Base-by-base conservation (phyloP, 2,329 filamentous ascomycete genomes). In the Arthrobotrys sinensis region DNA sequence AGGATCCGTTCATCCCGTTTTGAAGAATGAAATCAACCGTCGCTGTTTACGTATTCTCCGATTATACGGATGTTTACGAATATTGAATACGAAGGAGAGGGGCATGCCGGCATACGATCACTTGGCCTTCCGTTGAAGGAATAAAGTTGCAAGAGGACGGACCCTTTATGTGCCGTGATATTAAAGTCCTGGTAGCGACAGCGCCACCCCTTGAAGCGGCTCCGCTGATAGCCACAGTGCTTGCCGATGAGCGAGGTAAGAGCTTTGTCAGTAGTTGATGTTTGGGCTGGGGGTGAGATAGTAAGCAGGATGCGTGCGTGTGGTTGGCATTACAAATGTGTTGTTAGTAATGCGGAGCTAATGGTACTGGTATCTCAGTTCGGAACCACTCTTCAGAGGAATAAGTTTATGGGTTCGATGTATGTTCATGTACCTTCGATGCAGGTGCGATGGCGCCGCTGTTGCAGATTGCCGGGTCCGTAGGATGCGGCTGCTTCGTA, bases 191-290 rank as follows among this genome's bases (percentile, higher is more conserved):
- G 53, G 53, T 60, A 60, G 53, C 53, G 53, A 60, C 36, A 40
- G 36, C n/a, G 53, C 53, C 53, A 60, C 34, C 19, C 52, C 53
- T n/a, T 43, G 53, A 60, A 60, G 53, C 53, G 53, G 40, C 36
- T 60, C 8, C 53, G 21, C 4, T n/a, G 53, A 43, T 40, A 40
- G 53, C 34, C 34, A 60, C 14, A 55, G 32, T 36, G 11, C 14
- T 19, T 60, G 53, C n/a, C 32, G 34, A 11, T 8, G 34, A 24
- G 34, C 34, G 40, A 14, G 36, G 53, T 43, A 11, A 60, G 16
- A 60, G 55, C 16, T 43, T 60, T 43, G 55, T 43, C 34, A 60
- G 36, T 43, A 16, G 34, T 12, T 5, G 28, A 24, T 3, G 45
- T 7, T 21, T 21, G 19, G 12, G 16, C 45, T 6, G 3, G 45